A percentile compares a stretch with the other conserved stretches of the same genome.
Conservation (phyloP, 2,329 filamentous ascomycete species). For the Calonectria fujianensis region DNA sequence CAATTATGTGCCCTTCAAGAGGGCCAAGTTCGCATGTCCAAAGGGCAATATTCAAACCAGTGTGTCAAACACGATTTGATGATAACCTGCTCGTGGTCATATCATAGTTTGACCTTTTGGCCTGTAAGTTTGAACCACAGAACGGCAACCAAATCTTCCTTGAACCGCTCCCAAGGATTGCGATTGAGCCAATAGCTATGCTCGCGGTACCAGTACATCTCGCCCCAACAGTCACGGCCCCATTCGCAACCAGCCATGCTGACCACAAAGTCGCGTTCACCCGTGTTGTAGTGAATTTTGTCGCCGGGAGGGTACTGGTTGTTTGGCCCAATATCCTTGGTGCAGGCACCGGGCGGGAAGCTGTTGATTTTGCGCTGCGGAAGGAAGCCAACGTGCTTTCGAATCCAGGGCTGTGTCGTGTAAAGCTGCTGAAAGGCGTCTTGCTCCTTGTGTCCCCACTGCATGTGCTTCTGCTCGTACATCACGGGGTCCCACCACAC, state of each 20-base stretch:
- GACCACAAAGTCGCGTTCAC: slow-evolving; percentile 93
- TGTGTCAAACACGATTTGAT: not conserved
- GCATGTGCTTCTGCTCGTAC: slow-evolving; percentile 99
- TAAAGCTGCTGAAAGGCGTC: slow-evolving; percentile 96
- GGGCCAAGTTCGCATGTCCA: slow-evolving; percentile 11
- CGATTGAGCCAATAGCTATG: slow-evolving; percentile 93
- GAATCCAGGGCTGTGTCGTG: slow-evolving; percentile 92
- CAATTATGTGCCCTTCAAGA: slow-evolving; percentile 1
- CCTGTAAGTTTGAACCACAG: slow-evolving; percentile 80
- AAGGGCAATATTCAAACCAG: slow-evolving; percentile 30
- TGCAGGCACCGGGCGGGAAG: slow-evolving; percentile 93
- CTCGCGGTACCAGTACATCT: slow-evolving; percentile 97
- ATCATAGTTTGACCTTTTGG: slow-evolving; percentile 74
- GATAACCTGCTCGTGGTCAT: not conserved
- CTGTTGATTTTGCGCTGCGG: slow-evolving; percentile 95
- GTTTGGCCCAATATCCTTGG: slow-evolving; percentile 71
- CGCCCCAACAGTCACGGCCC: slow-evolving; percentile 97
- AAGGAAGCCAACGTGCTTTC: slow-evolving; percentile 90
- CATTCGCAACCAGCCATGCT: slow-evolving; percentile 99
- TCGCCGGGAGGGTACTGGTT: slow-evolving; percentile 77
- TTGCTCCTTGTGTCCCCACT: slow-evolving; percentile 99
- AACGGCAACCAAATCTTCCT: slow-evolving; percentile 78
- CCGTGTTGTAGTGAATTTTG: slow-evolving; percentile 87
- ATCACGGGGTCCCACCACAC: slow-evolving; percentile 99
- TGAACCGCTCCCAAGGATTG: slow-evolving; percentile 85